A percentile compares a stretch with the other conserved stretches of the same genome.
Conservation (phyloP, 2,329 filamentous ascomycete species). For the Didymosphaeria variabile region DNA sequence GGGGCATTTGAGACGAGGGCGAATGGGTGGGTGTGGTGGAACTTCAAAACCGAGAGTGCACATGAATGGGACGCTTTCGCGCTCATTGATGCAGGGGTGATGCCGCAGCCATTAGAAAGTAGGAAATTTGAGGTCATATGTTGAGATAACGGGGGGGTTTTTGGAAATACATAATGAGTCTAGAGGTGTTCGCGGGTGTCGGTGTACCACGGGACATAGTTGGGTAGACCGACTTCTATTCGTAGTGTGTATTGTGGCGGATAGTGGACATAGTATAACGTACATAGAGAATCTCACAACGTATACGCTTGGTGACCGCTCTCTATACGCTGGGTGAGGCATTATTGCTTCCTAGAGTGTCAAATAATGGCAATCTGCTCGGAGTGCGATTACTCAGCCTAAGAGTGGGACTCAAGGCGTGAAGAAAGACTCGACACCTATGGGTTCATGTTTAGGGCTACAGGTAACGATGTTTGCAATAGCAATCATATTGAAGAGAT, state of each 20-base stretch:
- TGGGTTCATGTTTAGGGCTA: too few relatives aligned
- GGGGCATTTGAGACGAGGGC: conserved; percentile 60
- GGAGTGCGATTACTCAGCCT: too few relatives aligned
- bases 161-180: background rate
- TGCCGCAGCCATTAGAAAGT: conserved; percentile 50
- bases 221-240: conserved; percentile 1
- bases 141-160: background rate
- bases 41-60: conserved; percentile 65
- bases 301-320: background rate
- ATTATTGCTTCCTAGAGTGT: too few relatives aligned
- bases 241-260: conserved; percentile 8
- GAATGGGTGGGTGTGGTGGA: conserved; percentile 67
- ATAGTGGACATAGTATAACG: background rate
- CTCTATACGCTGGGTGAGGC: background rate
- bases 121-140: conserved; percentile 35
- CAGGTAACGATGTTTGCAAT: too few relatives aligned
- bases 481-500: too few relatives aligned
- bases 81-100: conserved; percentile 61
- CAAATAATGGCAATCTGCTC: too few relatives aligned
- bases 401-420: too few relatives aligned
- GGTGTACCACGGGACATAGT: background rate
- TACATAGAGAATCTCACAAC: background rate
- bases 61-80: conserved; percentile 64
- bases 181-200: background rate
- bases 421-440: too few relatives aligned